Conservation (phyloP, 2,329 filamentous ascomycete species). For the Trichoderma harzianum region DNA sequence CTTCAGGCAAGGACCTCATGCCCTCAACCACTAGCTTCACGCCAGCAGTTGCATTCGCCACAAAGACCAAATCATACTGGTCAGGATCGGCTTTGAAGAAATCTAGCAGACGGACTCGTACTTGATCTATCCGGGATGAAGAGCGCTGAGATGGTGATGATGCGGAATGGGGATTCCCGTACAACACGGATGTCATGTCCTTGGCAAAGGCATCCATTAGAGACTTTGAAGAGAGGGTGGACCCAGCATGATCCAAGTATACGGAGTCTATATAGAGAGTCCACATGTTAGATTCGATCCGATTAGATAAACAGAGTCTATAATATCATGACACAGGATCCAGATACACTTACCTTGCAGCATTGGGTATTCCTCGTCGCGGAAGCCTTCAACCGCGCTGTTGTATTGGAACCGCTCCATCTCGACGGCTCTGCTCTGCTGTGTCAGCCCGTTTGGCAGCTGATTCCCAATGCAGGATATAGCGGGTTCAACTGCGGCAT, state of each 20-base stretch:
- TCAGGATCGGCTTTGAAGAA: constrained; percentile 81
- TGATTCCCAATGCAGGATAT: background rate
- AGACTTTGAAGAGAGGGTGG: constrained; percentile 77
- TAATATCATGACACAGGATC: background rate
- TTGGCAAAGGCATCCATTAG: constrained; percentile 73
- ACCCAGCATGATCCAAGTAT: constrained; percentile 95
- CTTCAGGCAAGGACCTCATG: constrained; percentile 63
- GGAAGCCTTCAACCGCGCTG: constrained; percentile 54
- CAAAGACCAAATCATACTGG: constrained; percentile 84
- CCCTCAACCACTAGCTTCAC: constrained; percentile 84
- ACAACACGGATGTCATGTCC: constrained; percentile 76
- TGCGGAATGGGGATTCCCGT: constrained; percentile 89
- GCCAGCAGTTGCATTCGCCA: constrained; percentile 86
- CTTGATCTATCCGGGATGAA: constrained; percentile 70
- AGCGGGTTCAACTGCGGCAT: background rate
- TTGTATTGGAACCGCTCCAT: constrained; percentile 46
- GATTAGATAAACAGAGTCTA: background rate
- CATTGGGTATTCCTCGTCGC: constrained; percentile 65
- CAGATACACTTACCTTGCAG: constrained; percentile 50
- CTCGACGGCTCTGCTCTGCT: background rate
- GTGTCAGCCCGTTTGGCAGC: constrained; percentile 4
- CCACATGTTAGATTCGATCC: background rate
- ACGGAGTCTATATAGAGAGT: constrained; percentile 57
- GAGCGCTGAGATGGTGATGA: constrained; percentile 77
- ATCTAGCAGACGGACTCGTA: constrained; percentile 64